Evolutionary conservation across 768 basidiomycete genomes (phyloP).

Genomic region (Tricholoma sp.): DNA sequence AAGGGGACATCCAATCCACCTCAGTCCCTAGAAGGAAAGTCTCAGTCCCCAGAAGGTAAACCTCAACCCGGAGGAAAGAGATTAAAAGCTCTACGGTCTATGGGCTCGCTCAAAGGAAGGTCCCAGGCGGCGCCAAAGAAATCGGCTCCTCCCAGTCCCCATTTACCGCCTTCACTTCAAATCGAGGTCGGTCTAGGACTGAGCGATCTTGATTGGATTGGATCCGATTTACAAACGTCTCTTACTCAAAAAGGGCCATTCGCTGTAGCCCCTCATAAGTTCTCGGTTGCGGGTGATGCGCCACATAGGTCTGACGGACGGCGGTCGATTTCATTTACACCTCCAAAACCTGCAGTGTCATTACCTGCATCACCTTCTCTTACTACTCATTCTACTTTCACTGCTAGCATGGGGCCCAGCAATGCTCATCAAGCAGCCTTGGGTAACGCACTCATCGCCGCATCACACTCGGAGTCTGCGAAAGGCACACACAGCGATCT

Average conservation of each 20-base stretch:
- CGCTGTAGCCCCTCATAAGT: slow-evolving; percentile 29
- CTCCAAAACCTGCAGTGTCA: slow-evolving; percentile 38
- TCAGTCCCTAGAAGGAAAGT: slow-evolving; percentile 39
- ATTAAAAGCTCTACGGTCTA: slow-evolving; percentile 73
- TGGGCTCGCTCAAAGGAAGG: slow-evolving; percentile 72
- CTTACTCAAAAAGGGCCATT: slow-evolving; percentile 16
- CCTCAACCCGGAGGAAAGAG: slow-evolving; percentile 38
- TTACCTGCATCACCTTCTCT: slow-evolving; percentile 49
- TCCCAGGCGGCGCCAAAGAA: slow-evolving; percentile 27
- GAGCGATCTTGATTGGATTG: slow-evolving; percentile 50
- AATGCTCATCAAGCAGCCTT: slow-evolving; percentile 62
- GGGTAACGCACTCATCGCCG: slow-evolving; percentile 88
- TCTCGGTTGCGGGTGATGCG: slow-evolving; percentile 24
- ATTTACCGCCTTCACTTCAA: slow-evolving; percentile 46
- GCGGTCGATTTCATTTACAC: slow-evolving; percentile 70
- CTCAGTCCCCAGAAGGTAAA: slow-evolving; percentile 35
- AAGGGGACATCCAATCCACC: slow-evolving; percentile 43
- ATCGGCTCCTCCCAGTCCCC: slow-evolving; percentile 43
- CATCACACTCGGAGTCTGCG: slow-evolving; percentile 92
- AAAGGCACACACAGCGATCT: slow-evolving; percentile 90
- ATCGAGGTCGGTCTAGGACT: slow-evolving; percentile 56
- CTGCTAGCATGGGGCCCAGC: slow-evolving; percentile 24
- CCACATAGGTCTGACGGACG: slow-evolving; percentile 48
- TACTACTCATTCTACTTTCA: slow-evolving; percentile 30
- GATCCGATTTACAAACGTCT: slow-evolving; percentile 21